phyloP scores from a whole-genome alignment of 2,329 filamentous ascomycete genomes.

The Periconia sp. region DNA sequence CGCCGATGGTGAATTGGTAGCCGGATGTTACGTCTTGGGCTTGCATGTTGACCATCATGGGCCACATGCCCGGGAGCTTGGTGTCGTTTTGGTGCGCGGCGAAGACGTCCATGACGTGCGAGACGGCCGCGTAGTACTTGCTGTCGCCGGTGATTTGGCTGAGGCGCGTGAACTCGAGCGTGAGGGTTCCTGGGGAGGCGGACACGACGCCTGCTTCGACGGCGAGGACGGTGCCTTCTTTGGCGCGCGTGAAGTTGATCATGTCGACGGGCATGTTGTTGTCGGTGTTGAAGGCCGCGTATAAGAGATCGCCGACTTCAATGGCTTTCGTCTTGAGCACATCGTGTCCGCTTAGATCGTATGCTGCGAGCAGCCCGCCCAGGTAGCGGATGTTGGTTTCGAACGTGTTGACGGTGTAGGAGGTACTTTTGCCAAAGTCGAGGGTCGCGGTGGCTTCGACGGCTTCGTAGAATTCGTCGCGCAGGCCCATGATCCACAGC shows the following conservation, averaged over 20 bases:
- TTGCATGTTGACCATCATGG: constrained; percentile 59
- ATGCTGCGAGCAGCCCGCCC: constrained; percentile 80
- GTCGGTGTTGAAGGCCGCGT: constrained; percentile 83
- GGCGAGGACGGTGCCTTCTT: constrained; percentile 57
- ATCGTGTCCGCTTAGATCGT: constrained; percentile 77
- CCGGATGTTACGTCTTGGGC: constrained; percentile 30
- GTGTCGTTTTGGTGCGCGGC: constrained; percentile 73
- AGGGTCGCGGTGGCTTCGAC: constrained; percentile 69
- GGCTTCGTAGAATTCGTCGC: constrained; percentile 78
- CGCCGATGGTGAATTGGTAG: constrained; percentile 35
- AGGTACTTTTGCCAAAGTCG: constrained; percentile 75
- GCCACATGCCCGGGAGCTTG: constrained; percentile 77
- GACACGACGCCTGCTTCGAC: constrained; percentile 48
- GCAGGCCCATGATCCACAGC: constrained; percentile 82
- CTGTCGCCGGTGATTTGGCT: constrained; percentile 80
- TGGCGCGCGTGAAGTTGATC: constrained; percentile 46
- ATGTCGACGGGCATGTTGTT: constrained; percentile 79
- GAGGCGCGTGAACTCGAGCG: constrained; percentile 85
- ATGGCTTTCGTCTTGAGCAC: constrained; percentile 74
- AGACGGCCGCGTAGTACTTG: constrained; percentile 88
- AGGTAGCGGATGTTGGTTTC: constrained; percentile 91
- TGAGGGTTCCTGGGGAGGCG: constrained; percentile 63
- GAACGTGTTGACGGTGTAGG: constrained; percentile 79
- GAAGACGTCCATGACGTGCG: constrained; percentile 79
- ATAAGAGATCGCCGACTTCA: constrained; percentile 76